phyloP scores from a whole-genome alignment of 1,284 basidiomycete species.

The Cryptococcus sp. region DNA sequence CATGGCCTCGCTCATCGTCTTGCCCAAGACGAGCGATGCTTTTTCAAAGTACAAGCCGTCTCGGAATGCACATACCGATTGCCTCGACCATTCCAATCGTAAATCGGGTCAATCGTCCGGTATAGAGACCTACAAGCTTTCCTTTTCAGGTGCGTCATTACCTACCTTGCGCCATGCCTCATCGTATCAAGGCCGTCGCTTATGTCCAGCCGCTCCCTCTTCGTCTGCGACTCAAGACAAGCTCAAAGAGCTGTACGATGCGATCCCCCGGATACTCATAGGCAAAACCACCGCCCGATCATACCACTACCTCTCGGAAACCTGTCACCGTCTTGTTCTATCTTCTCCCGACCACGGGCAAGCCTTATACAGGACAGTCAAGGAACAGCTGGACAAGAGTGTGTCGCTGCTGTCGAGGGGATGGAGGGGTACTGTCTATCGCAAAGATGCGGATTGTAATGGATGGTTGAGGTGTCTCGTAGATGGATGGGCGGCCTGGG shows the following conservation, averaged over 20 bases:
- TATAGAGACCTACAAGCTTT: constrained; percentile 17
- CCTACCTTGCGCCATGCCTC: not conserved
- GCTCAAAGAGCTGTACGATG: constrained; percentile 9
- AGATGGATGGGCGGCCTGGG: constrained; percentile 24
- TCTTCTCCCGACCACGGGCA: constrained; percentile 16
- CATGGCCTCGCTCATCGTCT: constrained; percentile 11
- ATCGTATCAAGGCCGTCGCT: not conserved
- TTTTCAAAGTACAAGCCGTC: constrained; percentile 34
- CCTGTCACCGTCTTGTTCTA: constrained; percentile 22
- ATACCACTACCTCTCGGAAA: constrained; percentile 25
- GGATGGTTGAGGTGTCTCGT: constrained; percentile 26
- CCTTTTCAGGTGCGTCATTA: constrained; percentile 5
- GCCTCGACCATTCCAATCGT: constrained; percentile 15
- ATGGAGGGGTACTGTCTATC: constrained; percentile 26
- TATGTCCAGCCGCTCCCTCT: not conserved
- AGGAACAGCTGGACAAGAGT: constrained; percentile 20
- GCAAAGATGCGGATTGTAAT: constrained; percentile 20
- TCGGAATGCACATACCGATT: constrained; percentile 35
- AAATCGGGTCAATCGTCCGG: constrained; percentile 3
- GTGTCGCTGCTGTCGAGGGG: constrained; percentile 18
- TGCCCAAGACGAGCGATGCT: constrained; percentile 22
- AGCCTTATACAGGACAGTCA: constrained; percentile 19
- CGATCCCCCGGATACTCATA: constrained; percentile 21
- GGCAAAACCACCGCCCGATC: constrained; percentile 23
- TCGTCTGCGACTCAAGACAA: constrained; percentile 3